Percentiles rank a stretch among this genome's conserved stretches.
These are phyloP conservation scores for Fusarium luffae DNA, from an alignment of 2,329 filamentous ascomycete species.

Conservation along the genomic window DNA sequence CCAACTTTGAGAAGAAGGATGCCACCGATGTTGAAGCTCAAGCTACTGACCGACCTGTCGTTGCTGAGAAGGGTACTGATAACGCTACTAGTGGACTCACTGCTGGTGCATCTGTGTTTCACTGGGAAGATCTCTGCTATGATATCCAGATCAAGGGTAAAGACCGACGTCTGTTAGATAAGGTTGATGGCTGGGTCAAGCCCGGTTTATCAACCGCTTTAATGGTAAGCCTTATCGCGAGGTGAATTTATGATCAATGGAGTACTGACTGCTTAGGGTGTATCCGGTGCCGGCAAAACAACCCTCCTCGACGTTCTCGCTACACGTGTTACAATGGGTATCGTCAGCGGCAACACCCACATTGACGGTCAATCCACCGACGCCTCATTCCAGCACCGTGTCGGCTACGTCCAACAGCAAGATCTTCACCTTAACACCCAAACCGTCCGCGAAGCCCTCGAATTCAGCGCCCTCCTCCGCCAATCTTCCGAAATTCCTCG, in stretches of 20 bases:
- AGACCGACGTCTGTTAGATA: constrained; percentile 72
- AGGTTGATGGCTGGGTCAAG: constrained; percentile 82
- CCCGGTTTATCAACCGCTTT: constrained; percentile 76
- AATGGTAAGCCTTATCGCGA: background rate
- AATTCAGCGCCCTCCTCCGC: constrained; percentile 74
- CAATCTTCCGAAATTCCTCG: constrained; percentile 68
- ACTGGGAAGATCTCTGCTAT: constrained; percentile 76
- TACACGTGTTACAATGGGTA: constrained; percentile 77
- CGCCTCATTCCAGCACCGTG: constrained; percentile 72
- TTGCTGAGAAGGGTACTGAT: constrained; percentile 31
- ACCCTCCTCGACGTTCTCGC: constrained; percentile 79
- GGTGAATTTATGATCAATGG: fast-evolving
- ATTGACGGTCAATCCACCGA: constrained; percentile 74
- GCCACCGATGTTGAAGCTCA: constrained; percentile 51
- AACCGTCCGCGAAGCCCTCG: constrained; percentile 63
- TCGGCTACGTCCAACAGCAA: constrained; percentile 78
- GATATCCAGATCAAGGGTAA: constrained; percentile 72
- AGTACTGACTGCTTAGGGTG: constrained; percentile 55
- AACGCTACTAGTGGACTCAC: background rate
- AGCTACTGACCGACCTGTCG: constrained; percentile 44
- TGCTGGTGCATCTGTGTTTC: constrained; percentile 62
- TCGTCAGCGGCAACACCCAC: constrained; percentile 76
- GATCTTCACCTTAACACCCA: constrained; percentile 76
- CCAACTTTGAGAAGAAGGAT: constrained; percentile 63
- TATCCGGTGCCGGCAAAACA: constrained; percentile 80